Evolutionary conservation across 345 rosid species (phyloP).

Genomic region (Ailanthus altissimus): DNA sequence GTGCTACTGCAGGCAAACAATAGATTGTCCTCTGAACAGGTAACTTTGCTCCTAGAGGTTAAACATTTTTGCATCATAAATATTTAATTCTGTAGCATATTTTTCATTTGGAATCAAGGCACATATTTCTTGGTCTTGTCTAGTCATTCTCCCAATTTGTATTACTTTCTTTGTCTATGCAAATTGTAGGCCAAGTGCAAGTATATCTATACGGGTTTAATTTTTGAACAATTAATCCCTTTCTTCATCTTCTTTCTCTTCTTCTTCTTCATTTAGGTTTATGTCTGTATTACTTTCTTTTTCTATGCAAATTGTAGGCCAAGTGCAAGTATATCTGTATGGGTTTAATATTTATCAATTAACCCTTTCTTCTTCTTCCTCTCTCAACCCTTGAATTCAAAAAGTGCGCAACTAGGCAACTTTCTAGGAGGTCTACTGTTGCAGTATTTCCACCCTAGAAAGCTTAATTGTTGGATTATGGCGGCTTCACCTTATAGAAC

Average conservation of each 20-base stretch:
- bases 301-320: background rate
- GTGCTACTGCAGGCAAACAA: slow-evolving; percentile 78
- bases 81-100: background rate
- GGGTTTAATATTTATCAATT: background rate
- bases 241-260: background rate
- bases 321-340: background rate
- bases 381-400: background rate
- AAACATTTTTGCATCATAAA: background rate
- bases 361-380: background rate
- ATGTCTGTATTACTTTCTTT: background rate
- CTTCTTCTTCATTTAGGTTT: background rate
- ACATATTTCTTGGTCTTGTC: background rate
- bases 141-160: background rate
- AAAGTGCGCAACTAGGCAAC: background rate
- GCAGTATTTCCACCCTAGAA: background rate
- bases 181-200: background rate
- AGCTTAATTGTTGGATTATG: background rate
- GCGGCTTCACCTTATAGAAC: background rate
- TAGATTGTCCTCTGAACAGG: slow-evolving; percentile 66
- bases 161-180: background rate
- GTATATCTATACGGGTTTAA: background rate
- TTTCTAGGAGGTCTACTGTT: background rate
- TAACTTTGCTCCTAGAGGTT: slow-evolving; percentile 23
- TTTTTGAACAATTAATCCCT: background rate
- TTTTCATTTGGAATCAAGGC: background rate